Evolutionary conservation across 208 protist species (phyloP), one percentile per base, ranked within the genome.

Genomic region (Borovskyia barvae): DNA sequence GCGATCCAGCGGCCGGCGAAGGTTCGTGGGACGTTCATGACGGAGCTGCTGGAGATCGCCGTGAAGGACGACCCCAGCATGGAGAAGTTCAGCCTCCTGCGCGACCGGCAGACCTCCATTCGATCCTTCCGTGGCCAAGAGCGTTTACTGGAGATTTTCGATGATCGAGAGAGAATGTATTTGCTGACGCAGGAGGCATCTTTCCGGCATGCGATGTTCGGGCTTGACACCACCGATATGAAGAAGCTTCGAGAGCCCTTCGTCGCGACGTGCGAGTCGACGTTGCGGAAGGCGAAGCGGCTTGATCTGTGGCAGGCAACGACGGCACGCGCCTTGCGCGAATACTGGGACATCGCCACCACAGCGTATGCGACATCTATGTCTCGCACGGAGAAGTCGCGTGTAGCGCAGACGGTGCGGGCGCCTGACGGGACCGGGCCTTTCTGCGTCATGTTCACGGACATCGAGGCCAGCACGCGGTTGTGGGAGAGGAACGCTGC

Each of bases 401-500:
- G 5, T 28, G 40, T 2, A 53, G 35, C 47, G 22, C n/a, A 2
- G 12, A n/a, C 6, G 15, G 14, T 42, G 28, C 50, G 42, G 33
- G 59, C 59, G 22, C 40, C 47, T 19, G 59, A 66, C 46, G 50
- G 47, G 25, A 40, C 26, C 11, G 32, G 42, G 26, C 36, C 29
- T 17, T 66, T 66, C 53, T 69, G 62, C 36, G 15, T 86, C 11
- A 40, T 86, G 33, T 85, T 82, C 45, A 87, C 79, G 0, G 75
- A 87, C 59, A 66, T 92, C 49, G 70, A 85, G 50, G 63, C 40
- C 25, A 70, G 54, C 43, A 82, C 78, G n/a, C 49, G 58, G 11
- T 60, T 89, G 63, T 92, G 85, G 85, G 63, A 64, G 35, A 51
- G 17, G 14, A 35, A 75, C 45, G 3, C 66, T 14, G 33, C 59